Evolutionary conservation across 331 rosid genomes (phyloP).

Genomic region (Phaseolus coccineus): DNA sequence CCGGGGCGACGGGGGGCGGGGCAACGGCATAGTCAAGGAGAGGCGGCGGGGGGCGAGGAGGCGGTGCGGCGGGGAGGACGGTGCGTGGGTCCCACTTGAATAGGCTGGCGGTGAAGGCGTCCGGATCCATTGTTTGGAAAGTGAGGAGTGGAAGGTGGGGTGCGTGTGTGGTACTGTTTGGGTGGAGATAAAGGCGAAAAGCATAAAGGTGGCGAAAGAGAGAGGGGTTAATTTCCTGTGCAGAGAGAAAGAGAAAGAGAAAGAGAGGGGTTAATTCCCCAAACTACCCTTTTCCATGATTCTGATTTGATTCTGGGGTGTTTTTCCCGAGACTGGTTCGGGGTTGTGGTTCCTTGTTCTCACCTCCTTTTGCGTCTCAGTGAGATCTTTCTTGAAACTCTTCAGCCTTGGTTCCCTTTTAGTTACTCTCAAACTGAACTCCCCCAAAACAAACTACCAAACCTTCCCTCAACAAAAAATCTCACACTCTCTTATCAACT

Average conservation of each 20-base stretch:
- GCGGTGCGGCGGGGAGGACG: conserved; percentile 45
- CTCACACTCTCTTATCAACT: too few relatives aligned
- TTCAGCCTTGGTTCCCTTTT: background rate
- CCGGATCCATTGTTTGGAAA: conserved; percentile 68
- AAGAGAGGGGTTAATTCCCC: conserved; percentile 24
- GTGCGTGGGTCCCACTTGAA: conserved; percentile 91
- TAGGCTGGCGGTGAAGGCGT: conserved; percentile 68
- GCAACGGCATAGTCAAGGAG: conserved; percentile 50
- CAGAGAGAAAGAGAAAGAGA: background rate
- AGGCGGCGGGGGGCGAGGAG: conserved; percentile 3
- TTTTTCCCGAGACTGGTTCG: conserved; percentile 38
- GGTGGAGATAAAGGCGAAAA: conserved; percentile 45
- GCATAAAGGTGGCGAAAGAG: conserved; percentile 42
- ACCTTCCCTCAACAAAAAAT: background rate
- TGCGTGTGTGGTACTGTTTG: conserved; percentile 43
- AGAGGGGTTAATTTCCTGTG: conserved; percentile 35
- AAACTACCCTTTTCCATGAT: conserved; percentile 52
- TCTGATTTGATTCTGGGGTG: conserved; percentile 28
- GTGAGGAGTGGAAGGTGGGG: background rate
- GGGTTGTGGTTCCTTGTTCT: conserved; percentile 22
- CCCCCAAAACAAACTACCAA: conserved; percentile 29
- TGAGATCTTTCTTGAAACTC: conserved; percentile 21
- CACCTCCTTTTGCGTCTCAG: background rate
- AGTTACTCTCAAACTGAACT: background rate
- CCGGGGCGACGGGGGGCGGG: conserved; percentile 5